phyloP scores from a whole-genome alignment of 306 rosid species.

The Begonia peltatifolia region DNA sequence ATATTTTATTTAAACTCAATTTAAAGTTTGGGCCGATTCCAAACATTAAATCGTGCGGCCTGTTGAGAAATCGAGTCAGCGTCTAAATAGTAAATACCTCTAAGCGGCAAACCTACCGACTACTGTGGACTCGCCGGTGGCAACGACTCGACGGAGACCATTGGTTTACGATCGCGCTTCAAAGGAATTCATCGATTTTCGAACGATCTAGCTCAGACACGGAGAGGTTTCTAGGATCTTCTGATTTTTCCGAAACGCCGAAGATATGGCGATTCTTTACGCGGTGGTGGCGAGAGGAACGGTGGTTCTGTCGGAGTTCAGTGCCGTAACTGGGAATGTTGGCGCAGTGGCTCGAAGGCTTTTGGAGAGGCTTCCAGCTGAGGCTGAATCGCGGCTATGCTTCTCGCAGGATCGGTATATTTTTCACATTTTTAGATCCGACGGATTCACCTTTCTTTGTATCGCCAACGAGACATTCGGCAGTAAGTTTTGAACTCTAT shows the following conservation, averaged over 20 bases:
- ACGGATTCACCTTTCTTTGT: slow-evolving; percentile 70
- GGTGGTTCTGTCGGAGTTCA: slow-evolving; percentile 85
- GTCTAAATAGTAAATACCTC: too few relatives aligned
- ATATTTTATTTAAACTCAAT: too few relatives aligned
- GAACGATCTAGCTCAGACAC: neutral
- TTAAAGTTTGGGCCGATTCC: too few relatives aligned
- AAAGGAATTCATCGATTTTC: neutral
- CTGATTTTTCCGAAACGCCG: neutral
- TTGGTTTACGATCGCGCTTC: neutral
- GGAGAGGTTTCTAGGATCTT: neutral
- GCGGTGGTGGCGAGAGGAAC: slow-evolving; percentile 90
- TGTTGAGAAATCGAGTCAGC: too few relatives aligned
- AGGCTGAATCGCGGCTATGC: slow-evolving; percentile 79
- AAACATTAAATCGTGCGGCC: too few relatives aligned
- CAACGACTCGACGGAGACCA: neutral
- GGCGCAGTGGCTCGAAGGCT: slow-evolving; percentile 93
- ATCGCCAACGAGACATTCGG: slow-evolving; percentile 96
- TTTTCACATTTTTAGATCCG: slow-evolving; percentile 81
- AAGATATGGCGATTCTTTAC: slow-evolving; percentile 78
- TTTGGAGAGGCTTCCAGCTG: slow-evolving; percentile 82
- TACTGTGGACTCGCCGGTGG: slow-evolving; percentile 24
- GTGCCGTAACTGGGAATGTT: slow-evolving; percentile 85
- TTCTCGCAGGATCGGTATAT: slow-evolving; percentile 93
- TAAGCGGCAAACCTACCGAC: too few relatives aligned
- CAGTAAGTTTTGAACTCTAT: slow-evolving; percentile 34